Evolutionary conservation across 352 stramenopile genomes (phyloP).

Genomic region (Phytopythium vexans): DNA sequence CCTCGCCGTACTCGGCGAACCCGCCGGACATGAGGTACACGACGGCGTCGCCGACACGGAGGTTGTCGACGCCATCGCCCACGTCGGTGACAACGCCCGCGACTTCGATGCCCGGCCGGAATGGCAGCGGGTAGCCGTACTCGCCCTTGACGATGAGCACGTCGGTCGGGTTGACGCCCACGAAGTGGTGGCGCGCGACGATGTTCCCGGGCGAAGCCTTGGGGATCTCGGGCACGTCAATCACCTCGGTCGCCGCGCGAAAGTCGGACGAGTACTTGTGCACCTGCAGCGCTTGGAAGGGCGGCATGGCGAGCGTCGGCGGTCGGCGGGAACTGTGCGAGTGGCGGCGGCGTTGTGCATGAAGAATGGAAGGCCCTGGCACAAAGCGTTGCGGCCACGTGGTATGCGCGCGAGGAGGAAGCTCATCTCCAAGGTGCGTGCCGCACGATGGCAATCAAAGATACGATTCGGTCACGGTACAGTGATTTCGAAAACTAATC

Average conservation of each 20-base stretch:
- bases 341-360: neutral
- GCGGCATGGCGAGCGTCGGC: constrained; percentile 8
- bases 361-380: constrained; percentile 1
- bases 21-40: constrained; percentile 29
- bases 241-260: constrained; percentile 23
- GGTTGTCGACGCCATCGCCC: constrained; percentile 33
- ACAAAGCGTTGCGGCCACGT: constrained; percentile 1
- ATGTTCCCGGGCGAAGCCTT: constrained; percentile 19
- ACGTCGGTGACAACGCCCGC: constrained; percentile 32
- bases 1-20: constrained; percentile 37
- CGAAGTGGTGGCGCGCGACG: constrained; percentile 28
- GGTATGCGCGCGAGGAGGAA: too few species aligned
- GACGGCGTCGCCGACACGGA: constrained; percentile 39
- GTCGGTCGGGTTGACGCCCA: constrained; percentile 51
- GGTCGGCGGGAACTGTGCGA: neutral
- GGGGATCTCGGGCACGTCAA: constrained; percentile 16
- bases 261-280: constrained; percentile 44
- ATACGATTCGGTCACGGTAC: constrained; percentile 1
- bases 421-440: too few species aligned
- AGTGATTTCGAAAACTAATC: too few species aligned
- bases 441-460: constrained; percentile 9
- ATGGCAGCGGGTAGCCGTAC: constrained; percentile 29
- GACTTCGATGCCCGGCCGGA: constrained; percentile 42
- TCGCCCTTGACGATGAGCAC: constrained; percentile 39
- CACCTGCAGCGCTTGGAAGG: constrained; percentile 25